phyloP scores from a whole-genome alignment of 192 early-diverging fungal species.

The Blastocladiella britannica region DNA sequence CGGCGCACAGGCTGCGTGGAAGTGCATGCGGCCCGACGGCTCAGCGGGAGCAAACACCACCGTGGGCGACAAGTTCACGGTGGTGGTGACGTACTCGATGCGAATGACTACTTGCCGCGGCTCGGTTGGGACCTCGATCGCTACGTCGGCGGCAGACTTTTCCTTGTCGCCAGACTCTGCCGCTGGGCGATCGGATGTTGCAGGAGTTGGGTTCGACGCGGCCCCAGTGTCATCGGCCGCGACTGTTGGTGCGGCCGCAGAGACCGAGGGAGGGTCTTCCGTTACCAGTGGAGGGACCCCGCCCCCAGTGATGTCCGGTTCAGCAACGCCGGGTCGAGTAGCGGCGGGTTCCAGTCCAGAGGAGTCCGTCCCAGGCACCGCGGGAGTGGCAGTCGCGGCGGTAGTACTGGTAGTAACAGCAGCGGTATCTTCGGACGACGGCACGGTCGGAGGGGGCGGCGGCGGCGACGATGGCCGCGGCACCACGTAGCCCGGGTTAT shows the following conservation, averaged over 20 bases:
- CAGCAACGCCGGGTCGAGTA: too few relatives aligned
- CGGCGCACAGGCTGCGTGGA: not conserved
- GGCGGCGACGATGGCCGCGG: not conserved
- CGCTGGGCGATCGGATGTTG: too few relatives aligned
- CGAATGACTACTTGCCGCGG: not conserved
- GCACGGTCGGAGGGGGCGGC: not conserved
- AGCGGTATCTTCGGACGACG: not conserved
- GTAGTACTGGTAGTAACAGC: not conserved
- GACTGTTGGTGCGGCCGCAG: too few relatives aligned
- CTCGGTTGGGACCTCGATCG: too few relatives aligned
- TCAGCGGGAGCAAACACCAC: not conserved
- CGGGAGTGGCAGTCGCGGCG: too few relatives aligned
- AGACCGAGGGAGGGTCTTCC: too few relatives aligned
- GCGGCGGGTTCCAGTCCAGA: not conserved
- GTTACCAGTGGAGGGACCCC: too few relatives aligned
- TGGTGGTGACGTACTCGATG: not conserved
- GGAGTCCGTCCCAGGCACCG: not conserved
- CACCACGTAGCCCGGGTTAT: not conserved
- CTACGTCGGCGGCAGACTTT: too few relatives aligned
- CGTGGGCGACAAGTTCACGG: not conserved
- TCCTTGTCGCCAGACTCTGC: too few relatives aligned
- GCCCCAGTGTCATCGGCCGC: too few relatives aligned
- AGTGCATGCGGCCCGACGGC: not conserved
- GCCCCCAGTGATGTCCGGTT: too few relatives aligned
- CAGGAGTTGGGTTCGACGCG: not conserved